Base-by-base conservation (phyloP, 495 filamentous ascomycete species). In the Penicillium macrosclerotiorum region DNA sequence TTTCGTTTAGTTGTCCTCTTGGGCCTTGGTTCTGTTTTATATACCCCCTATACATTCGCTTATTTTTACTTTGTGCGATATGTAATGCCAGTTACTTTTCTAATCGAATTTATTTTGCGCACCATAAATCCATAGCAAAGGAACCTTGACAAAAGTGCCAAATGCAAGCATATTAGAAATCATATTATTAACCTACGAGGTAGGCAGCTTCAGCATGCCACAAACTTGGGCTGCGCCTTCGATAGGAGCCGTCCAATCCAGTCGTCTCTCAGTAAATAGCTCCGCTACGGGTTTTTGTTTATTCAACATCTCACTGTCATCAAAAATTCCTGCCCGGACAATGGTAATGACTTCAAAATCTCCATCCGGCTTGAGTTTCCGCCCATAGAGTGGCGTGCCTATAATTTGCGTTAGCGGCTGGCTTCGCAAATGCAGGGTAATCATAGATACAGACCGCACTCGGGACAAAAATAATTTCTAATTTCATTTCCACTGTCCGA, bases 301-400 rank as follows among this genome's bases (percentile, higher is more conserved):
- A 37, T 59, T 51, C 51, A 69, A 27, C 29, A 62, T 8, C 5
- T 12, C 16, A 0, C 19, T 13, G 26, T 68, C 52, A 52, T 71
- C 63, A 14, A 71, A 54, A 8, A 71, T 67, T 3, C 65, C 67
- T 3, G 64, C 65, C 32, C 67, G 62, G 5, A 71, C n/a, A 22
- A 71, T 27, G 5, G 40, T 57, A 0, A 37, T 49, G 27, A 57
- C 60, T 0, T 40, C 50, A 12, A 35, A 40, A n/a, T 13, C 20
- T 24, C 63, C 65, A 20, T 42, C 16, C 1, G 50, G 3, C 0
- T 60, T 51, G 1, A 62, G 24, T 16, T 36, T 62, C 0, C 5
- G 19, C 20, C 67, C 67, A 48, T 38, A 71, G 7, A 71, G 56
- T 14, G 67, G 64, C 33, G 65, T 64, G 7, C 67, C 67, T 71